Percentiles rank a stretch among this genome's conserved stretches.
phyloP scores from a whole-genome alignment of 2,329 filamentous ascomycete species.

The Aureobasidium sp. region DNA sequence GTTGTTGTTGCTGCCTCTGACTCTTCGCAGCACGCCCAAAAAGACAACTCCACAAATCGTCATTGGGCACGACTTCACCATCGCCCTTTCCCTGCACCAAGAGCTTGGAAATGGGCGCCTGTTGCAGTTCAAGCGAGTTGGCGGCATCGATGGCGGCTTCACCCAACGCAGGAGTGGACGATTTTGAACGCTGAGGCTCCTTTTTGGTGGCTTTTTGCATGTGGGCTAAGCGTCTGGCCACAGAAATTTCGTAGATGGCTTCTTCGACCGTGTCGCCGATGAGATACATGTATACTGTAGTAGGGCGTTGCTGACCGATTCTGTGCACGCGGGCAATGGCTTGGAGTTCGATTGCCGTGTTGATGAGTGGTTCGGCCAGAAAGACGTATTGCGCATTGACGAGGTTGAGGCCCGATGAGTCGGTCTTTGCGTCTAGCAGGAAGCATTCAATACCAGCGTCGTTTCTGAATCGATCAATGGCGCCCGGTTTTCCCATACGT shows the following conservation, averaged over 20 bases:
- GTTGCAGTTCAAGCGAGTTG: constrained; percentile 76
- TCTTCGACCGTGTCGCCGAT: constrained; percentile 88
- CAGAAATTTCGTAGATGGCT: constrained; percentile 81
- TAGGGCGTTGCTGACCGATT: constrained; percentile 81
- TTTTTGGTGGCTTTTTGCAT: constrained; percentile 41
- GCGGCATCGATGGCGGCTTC: constrained; percentile 68
- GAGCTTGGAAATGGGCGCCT: constrained; percentile 61
- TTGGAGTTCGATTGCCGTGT: constrained; percentile 88
- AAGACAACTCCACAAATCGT: constrained; percentile 82
- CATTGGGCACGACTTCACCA: constrained; percentile 71
- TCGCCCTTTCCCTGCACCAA: constrained; percentile 63
- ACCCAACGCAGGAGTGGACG: constrained; percentile 36
- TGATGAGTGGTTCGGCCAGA: constrained; percentile 86
- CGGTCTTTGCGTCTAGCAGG: constrained; percentile 79
- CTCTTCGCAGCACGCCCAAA: constrained; percentile 54
- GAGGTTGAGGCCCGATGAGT: constrained; percentile 82
- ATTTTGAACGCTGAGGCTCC: constrained; percentile 16
- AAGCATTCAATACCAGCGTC: constrained; percentile 74
- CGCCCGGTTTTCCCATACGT: constrained; percentile 60
- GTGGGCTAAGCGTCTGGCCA: constrained; percentile 69
- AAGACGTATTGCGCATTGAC: constrained; percentile 93
- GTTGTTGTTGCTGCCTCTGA: constrained; percentile 17
- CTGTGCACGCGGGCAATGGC: constrained; percentile 91
- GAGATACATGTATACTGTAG: constrained; percentile 92
- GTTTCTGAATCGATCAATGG: constrained; percentile 68